Percentiles rank a stretch among this genome's conserved stretches.
Conservation (phyloP, 2,329 filamentous ascomycete species). For the Metarhizium brunneum region DNA sequence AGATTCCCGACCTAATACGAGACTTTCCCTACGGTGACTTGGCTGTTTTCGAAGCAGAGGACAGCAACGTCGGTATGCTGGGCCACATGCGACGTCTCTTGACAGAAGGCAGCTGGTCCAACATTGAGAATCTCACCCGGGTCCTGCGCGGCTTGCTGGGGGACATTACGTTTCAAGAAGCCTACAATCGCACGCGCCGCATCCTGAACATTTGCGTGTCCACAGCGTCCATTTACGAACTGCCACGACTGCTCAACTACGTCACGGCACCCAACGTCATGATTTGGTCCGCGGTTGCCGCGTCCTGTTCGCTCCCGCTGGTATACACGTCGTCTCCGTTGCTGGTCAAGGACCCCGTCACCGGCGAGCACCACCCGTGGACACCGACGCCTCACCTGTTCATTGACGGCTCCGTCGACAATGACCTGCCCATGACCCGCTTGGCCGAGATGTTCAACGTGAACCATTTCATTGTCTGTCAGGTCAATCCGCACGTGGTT, state of each 20-base stretch:
- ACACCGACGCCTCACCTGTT: slow-evolving; percentile 76
- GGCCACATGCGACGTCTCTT: slow-evolving; percentile 63
- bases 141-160: slow-evolving; percentile 77
- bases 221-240: slow-evolving; percentile 75
- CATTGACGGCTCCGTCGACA: slow-evolving; percentile 93
- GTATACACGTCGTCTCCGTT: slow-evolving; percentile 74
- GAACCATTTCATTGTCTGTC: slow-evolving; percentile 95
- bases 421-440: slow-evolving; percentile 83
- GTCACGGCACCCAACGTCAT: slow-evolving; percentile 89
- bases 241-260: slow-evolving; percentile 83
- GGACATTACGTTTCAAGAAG: slow-evolving; percentile 90
- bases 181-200: slow-evolving; percentile 85
- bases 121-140: slow-evolving; percentile 69
- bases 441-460: slow-evolving; percentile 95
- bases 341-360: slow-evolving; percentile 75
- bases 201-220: slow-evolving; percentile 94
- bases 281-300: slow-evolving; percentile 94
- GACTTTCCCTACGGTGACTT: slow-evolving; percentile 73
- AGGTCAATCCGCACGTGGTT: slow-evolving; percentile 90
- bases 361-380: slow-evolving; percentile 71
- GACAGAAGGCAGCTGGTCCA: slow-evolving; percentile 76
- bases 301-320: slow-evolving; percentile 85
- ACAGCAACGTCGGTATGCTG: slow-evolving; percentile 50
- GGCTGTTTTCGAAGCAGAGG: slow-evolving; percentile 63
- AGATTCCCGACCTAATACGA: slow-evolving; percentile 60